Evolutionary conservation across 257 asterid genomes (phyloP).

Genomic region (Gentiana macrophylla): DNA sequence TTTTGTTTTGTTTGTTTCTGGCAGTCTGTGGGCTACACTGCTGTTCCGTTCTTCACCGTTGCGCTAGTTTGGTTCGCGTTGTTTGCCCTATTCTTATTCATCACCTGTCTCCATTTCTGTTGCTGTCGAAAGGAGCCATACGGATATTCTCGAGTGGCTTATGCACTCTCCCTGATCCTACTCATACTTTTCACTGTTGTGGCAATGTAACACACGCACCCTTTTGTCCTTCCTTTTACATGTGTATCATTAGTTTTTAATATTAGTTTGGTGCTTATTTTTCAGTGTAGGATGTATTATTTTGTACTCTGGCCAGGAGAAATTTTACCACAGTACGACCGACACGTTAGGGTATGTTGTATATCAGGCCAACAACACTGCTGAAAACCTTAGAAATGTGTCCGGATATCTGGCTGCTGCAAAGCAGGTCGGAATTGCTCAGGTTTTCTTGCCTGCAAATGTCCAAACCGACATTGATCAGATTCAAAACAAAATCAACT

Average conservation of each 20-base stretch:
- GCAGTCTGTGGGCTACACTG: slow-evolving; percentile 74
- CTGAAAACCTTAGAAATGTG: slow-evolving; percentile 43
- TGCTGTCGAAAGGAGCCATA: slow-evolving; percentile 48
- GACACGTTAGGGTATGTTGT: slow-evolving; percentile 49
- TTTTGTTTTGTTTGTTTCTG: slow-evolving; percentile 9
- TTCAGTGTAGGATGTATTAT: slow-evolving; percentile 71
- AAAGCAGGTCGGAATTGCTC: slow-evolving; percentile 49
- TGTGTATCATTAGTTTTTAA: background rate
- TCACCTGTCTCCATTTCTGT: slow-evolving; percentile 42
- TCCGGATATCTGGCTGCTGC: slow-evolving; percentile 79
- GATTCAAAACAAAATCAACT: slow-evolving; percentile 54
- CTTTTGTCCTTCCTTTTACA: slow-evolving; percentile 13
- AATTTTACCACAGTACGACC: slow-evolving; percentile 37
- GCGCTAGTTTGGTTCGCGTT: slow-evolving; percentile 54
- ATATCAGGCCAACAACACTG: slow-evolving; percentile 55
- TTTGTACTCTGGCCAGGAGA: slow-evolving; percentile 60
- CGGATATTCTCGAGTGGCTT: slow-evolving; percentile 52
- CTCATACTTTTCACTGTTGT: slow-evolving; percentile 44
- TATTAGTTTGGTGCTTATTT: slow-evolving; percentile 9
- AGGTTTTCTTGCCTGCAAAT: slow-evolving; percentile 47
- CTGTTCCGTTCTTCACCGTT: slow-evolving; percentile 46
- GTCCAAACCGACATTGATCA: slow-evolving; percentile 69
- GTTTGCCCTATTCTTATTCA: slow-evolving; percentile 41
- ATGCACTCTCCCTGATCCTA: slow-evolving; percentile 63
- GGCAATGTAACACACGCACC: slow-evolving; percentile 36